Percentiles rank a stretch among this genome's conserved stretches.
These are phyloP conservation scores for Allodekkera sacchari DNA, from an alignment of 805 yeast species.

Conservation along the genomic window DNA sequence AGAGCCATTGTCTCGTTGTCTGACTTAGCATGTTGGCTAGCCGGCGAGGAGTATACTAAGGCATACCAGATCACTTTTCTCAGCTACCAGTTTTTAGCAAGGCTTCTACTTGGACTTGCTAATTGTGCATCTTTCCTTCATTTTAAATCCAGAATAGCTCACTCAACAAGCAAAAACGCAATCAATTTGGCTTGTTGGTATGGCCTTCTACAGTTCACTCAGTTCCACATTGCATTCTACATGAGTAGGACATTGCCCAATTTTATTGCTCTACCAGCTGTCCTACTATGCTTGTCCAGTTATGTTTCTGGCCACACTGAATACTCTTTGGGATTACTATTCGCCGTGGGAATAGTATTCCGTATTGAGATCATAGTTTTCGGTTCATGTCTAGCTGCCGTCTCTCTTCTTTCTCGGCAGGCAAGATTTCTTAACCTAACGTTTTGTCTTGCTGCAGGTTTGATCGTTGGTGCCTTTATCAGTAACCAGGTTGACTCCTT, in stretches of 20 bases:
- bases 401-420: slow-evolving; percentile 40
- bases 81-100: slow-evolving; percentile 42
- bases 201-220: slow-evolving; percentile 47
- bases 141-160: slow-evolving; percentile 34
- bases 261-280: slow-evolving; percentile 70
- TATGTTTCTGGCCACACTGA: slow-evolving; percentile 41
- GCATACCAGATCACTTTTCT: slow-evolving; percentile 29
- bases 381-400: slow-evolving; percentile 38
- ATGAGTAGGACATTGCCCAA: slow-evolving; percentile 87
- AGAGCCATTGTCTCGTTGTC: neutral
- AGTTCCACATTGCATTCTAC: slow-evolving; percentile 77
- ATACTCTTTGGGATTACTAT: slow-evolving; percentile 41
- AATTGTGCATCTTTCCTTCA: slow-evolving; percentile 47
- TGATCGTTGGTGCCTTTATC: slow-evolving; percentile 37
- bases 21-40: neutral
- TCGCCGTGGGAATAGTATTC: slow-evolving; percentile 60
- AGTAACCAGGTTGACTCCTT: slow-evolving; percentile 56
- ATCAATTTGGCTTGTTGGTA: slow-evolving; percentile 44
- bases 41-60: neutral
- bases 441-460: slow-evolving; percentile 39
- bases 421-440: slow-evolving; percentile 29
- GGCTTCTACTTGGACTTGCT: slow-evolving; percentile 55
- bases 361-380: slow-evolving; percentile 63
- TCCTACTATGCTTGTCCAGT: slow-evolving; percentile 45
- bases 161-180: slow-evolving; percentile 16